Evolutionary conservation across 495 filamentous ascomycete species (phyloP).

Genomic region (Hypomontagnella submonticulosa): DNA sequence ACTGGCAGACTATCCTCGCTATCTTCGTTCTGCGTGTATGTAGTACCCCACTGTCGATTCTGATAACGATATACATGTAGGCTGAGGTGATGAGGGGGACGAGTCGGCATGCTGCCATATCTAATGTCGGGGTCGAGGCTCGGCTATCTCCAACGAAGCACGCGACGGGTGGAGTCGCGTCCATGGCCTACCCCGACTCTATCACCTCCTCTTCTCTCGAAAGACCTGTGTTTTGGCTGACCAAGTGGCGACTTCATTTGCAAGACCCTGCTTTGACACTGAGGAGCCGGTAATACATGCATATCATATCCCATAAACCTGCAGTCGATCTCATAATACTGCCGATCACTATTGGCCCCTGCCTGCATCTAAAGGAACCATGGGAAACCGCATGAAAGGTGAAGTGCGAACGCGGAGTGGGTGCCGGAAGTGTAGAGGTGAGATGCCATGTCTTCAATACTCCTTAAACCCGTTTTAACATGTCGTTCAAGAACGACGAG

Average conservation of each 20-base stretch:
- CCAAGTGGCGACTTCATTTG: neutral
- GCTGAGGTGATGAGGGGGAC: neutral
- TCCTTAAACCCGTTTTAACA: slow-evolving; percentile 5
- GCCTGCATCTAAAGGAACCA: slow-evolving; percentile 4
- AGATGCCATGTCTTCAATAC: slow-evolving; percentile 8
- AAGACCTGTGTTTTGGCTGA: neutral
- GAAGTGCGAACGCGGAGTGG: slow-evolving; percentile 37
- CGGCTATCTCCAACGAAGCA: slow-evolving; percentile 3
- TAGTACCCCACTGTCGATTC: neutral
- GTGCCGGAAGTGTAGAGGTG: slow-evolving; percentile 38
- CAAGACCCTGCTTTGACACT: too few relatives aligned
- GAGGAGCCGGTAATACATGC: slow-evolving; percentile 5
- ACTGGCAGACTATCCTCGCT: neutral
- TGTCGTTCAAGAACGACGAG: slow-evolving; percentile 23
- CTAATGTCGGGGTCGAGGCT: slow-evolving; percentile 10
- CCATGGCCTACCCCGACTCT: slow-evolving; percentile 26
- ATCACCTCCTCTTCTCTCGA: slow-evolving; percentile 4
- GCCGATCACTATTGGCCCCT: slow-evolving; percentile 17
- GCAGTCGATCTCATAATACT: slow-evolving; percentile 5
- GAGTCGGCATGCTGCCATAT: neutral
- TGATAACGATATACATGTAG: slow-evolving; percentile 16
- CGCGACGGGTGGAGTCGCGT: slow-evolving; percentile 25
- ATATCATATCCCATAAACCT: slow-evolving; percentile 9
- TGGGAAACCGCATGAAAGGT: slow-evolving; percentile 24
- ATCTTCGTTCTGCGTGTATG: slow-evolving; percentile 8